phyloP scores from a whole-genome alignment of 768 basidiomycete species.

The Neoboletus magnificus region DNA sequence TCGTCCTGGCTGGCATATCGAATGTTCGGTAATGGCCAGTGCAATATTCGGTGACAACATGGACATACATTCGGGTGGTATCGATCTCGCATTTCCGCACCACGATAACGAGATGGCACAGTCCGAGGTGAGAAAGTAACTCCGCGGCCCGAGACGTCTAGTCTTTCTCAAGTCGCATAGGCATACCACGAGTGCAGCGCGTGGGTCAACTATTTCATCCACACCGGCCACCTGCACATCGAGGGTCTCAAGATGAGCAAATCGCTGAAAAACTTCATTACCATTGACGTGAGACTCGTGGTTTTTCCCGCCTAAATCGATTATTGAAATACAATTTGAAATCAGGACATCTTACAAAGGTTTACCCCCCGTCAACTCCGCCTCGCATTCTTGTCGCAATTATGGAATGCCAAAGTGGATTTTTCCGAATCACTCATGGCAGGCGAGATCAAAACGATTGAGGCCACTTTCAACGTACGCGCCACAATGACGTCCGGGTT shows the following conservation, averaged over 20 bases:
- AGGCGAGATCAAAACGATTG: slow-evolving; percentile 82
- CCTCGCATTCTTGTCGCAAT: slow-evolving; percentile 84
- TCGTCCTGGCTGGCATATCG: slow-evolving; percentile 87
- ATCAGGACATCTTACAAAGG: slow-evolving; percentile 79
- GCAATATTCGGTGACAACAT: slow-evolving; percentile 63
- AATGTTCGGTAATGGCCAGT: slow-evolving; percentile 98
- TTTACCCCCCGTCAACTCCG: slow-evolving; percentile 87
- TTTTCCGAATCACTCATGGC: slow-evolving; percentile 90
- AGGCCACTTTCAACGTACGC: slow-evolving; percentile 80
- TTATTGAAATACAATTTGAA: slow-evolving; percentile 3
- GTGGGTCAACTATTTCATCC: slow-evolving; percentile 99
- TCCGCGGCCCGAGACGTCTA: not conserved
- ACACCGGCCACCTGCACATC: slow-evolving; percentile 97
- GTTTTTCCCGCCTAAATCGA: not conserved
- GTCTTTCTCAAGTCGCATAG: slow-evolving; percentile 39
- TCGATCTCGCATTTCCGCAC: slow-evolving; percentile 98
- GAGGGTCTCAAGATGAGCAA: slow-evolving; percentile 99
- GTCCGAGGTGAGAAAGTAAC: slow-evolving; percentile 63
- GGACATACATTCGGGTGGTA: slow-evolving; percentile 98
- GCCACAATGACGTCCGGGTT: not conserved
- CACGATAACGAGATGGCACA: slow-evolving; percentile 99
- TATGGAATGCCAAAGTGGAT: slow-evolving; percentile 92
- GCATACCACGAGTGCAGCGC: slow-evolving; percentile 88
- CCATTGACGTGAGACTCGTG: slow-evolving; percentile 70
- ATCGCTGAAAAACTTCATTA: slow-evolving; percentile 98